phyloP scores from a whole-genome alignment of 2,329 filamentous ascomycete species.

The Colletotrichum lini region DNA sequence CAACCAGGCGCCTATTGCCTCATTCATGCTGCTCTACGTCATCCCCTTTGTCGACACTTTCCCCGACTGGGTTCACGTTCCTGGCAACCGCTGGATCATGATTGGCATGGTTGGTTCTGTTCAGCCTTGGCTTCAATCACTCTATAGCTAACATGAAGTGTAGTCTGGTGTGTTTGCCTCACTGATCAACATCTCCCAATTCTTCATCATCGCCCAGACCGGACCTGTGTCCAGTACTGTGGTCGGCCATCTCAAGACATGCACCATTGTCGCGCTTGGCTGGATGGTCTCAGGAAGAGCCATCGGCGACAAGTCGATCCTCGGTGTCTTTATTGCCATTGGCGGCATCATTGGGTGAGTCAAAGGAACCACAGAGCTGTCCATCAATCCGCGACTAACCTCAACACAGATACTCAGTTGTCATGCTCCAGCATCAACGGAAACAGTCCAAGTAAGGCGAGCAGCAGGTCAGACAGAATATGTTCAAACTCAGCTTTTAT shows the following conservation, averaged over 20 bases:
- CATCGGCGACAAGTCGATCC: constrained; percentile 67
- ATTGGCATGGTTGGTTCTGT: constrained; percentile 67
- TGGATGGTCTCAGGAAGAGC: constrained; percentile 71
- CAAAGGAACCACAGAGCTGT: too few species aligned
- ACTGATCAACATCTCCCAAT: constrained; percentile 76
- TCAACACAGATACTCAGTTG: constrained; percentile 59
- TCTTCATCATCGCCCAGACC: constrained; percentile 74
- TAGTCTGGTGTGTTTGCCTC: constrained; percentile 75
- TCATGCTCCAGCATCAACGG: constrained; percentile 61
- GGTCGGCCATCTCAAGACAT: constrained; percentile 77
- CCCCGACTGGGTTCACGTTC: constrained; percentile 68
- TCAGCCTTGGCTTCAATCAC: neutral
- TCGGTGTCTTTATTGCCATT: constrained; percentile 70
- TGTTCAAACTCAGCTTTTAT: constrained; percentile 10
- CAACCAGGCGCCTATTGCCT: constrained; percentile 76
- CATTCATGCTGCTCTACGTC: constrained; percentile 74
- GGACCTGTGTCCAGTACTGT: constrained; percentile 77
- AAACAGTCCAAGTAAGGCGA: constrained; percentile 35
- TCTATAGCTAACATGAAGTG: neutral
- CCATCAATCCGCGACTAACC: constrained; percentile 16
- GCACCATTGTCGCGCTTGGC: constrained; percentile 74
- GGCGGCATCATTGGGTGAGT: constrained; percentile 71
- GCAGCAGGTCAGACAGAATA: neutral
- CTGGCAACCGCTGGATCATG: constrained; percentile 68
- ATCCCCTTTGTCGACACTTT: constrained; percentile 77